Evolutionary conservation across 352 stramenopile species (phyloP), one percentile per base, ranked within the genome.

Genomic region (Globisporangium nagaii): DNA sequence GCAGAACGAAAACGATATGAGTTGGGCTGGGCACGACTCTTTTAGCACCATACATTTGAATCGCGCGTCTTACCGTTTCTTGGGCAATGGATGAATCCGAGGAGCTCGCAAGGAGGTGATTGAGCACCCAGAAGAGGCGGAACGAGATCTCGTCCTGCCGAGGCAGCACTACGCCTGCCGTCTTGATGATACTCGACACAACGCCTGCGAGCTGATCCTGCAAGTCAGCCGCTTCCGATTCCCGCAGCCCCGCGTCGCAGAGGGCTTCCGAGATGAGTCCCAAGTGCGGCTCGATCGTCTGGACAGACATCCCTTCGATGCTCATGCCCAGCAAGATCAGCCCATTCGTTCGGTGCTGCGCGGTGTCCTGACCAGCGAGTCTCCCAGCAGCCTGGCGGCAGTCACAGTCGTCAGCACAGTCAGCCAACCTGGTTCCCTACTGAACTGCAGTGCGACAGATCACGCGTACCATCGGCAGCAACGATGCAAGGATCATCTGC

Each of bases 41-140:
- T n/a, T n/a, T n/a, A n/a, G n/a, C n/a, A n/a, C n/a, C n/a, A n/a
- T n/a, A n/a, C n/a, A n/a, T n/a, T n/a, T n/a, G n/a, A n/a, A n/a
- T n/a, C n/a, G n/a, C n/a, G n/a, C n/a, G n/a, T n/a, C 39, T 15
- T 46, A 88, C 83, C 63, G 67, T 79, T 59, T 88, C 69, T 34
- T 69, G 66, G 0, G 83, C 76, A 47, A 74, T 36, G 2, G 79
- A 88, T 0, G 57, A 52, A 25, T 88, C 73, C 0, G 67, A 50
- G 9, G 83, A 70, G 8, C 73, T 71, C 3, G 84, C 81, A 4
- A 94, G 56, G 9, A 94, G 53, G 52, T 91, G 77, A 34, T 68
- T 91, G 34, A 94, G 60, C 12, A 94, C 70, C 84, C 84, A 92
- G 39, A 94, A 92, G 8, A 94, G 65, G 8, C 78, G 73, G 39